phyloP scores from a whole-genome alignment of 225 moss, liverwort and hornwort species.

The Rhytidiadelphus loreus region DNA sequence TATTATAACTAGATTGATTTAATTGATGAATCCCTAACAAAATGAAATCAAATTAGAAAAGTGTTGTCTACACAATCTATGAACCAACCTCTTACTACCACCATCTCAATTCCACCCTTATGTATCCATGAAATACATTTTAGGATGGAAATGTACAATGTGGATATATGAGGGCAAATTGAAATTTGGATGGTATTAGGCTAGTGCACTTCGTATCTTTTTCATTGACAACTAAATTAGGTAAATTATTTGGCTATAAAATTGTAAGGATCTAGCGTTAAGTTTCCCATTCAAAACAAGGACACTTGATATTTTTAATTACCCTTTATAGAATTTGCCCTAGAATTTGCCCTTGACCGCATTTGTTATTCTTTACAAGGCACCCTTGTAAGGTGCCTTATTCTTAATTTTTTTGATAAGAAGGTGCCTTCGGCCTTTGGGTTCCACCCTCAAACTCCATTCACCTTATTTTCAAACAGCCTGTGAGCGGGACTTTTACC shows the following conservation, averaged over 20 bases:
- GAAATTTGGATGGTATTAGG: background rate
- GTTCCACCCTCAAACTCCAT: accelerated
- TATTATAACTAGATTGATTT: background rate
- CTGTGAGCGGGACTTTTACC: background rate
- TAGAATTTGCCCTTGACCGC: accelerated
- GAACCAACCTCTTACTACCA: accelerated
- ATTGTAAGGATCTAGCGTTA: accelerated
- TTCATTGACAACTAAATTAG: background rate
- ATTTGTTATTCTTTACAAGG: background rate
- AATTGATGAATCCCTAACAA: accelerated
- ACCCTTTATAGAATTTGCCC: accelerated
- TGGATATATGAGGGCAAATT: accelerated
- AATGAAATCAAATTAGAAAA: accelerated
- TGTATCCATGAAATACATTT: accelerated
- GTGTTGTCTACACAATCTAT: accelerated
- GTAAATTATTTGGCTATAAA: background rate
- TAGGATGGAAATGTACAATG: accelerated
- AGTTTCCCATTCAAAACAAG: accelerated
- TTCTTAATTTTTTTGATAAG: accelerated
- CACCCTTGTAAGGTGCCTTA: accelerated
- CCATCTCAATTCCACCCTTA: too few relatives aligned
- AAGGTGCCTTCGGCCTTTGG: background rate
- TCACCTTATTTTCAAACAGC: background rate
- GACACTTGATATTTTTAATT: background rate
- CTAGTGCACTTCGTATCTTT: accelerated